Evolutionary conservation across 257 asterid genomes (phyloP), one percentile per base, ranked within the genome.

Genomic region (Solanum megistacrolobum): DNA sequence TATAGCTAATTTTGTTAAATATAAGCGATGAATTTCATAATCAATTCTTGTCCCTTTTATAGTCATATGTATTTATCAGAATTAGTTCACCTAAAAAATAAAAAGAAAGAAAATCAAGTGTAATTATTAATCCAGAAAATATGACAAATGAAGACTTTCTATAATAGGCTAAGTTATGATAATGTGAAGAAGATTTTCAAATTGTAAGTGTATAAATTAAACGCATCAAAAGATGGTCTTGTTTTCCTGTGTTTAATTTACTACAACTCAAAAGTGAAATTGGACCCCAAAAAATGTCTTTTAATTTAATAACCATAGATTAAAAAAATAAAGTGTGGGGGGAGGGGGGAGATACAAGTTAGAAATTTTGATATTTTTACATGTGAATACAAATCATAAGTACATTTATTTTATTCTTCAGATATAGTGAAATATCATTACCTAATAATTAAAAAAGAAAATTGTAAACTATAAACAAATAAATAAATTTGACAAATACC

Each of bases 401-500:
- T 68, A 27, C 34, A 12, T 68, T 12, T 68, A 13, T 68, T 68
- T 66, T 7, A 68, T 68, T 68, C 39, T 29, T 31, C 21, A 69
- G 1, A 23, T 10, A 62, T 62, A n/a, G 31, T 3, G 71, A 69
- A 69, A 14, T 29, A 14, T 14, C 9, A 66, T 66, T 66, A 25
- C 7, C 35, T 69, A 6, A 69, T 69, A 69, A 16, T 29, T 29
- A 13, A 3, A 31, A 11, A 9, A 69, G 12, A 69, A 31, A 69
- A 7, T 7, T 14, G 6, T 4, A 69, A 25, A 31, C 6, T 7
- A 71, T 71, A 32, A 31, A 71, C 14, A 31, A 29, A 69, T 69
- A 31, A 7, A 31, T 71, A 32, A 32, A 32, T 32, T 31, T 32
- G 25, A 71, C n/a, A 71, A 27, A 46, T 89, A 95, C 99, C 98